phyloP scores from a whole-genome alignment of 192 early-diverging fungal genomes.

The Funneliformis geosporum region DNA sequence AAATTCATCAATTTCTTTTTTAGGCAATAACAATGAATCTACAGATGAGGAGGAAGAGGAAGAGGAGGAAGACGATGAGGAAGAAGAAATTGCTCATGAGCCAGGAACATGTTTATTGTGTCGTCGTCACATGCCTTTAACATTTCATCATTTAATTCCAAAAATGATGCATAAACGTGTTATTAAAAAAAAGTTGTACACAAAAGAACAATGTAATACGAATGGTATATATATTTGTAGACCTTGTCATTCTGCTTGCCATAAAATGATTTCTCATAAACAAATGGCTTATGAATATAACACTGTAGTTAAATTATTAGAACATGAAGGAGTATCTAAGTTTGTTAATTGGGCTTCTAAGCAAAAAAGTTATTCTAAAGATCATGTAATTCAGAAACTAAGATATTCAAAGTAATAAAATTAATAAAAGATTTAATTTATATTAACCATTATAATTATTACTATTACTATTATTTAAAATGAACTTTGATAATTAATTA shows the following conservation, averaged over 20 bases:
- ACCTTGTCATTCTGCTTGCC: slow-evolving; percentile 40
- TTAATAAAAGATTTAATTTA: no score
- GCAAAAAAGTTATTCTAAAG: slow-evolving; percentile 26
- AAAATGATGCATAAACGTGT: slow-evolving; percentile 33
- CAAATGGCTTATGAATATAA: slow-evolving; percentile 36
- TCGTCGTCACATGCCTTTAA: slow-evolving; percentile 37
- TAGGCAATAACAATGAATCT: neutral
- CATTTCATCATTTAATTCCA: slow-evolving; percentile 47
- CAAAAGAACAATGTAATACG: slow-evolving; percentile 33
- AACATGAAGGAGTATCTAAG: slow-evolving; percentile 33
- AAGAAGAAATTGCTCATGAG: slow-evolving; percentile 27
- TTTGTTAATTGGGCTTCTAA: slow-evolving; percentile 37
- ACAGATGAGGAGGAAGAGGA: slow-evolving; percentile 7
- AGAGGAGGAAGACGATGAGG: slow-evolving; percentile 24
- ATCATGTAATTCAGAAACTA: neutral
- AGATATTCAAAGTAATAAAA: slow-evolving; percentile 15
- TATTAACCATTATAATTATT: no score
- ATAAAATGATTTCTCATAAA: slow-evolving; percentile 35
- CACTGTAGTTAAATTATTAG: slow-evolving; percentile 36
- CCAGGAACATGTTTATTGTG: slow-evolving; percentile 39
- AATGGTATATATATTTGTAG: slow-evolving; percentile 40
- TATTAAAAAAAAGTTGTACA: slow-evolving; percentile 19
- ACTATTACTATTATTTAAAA: no score
- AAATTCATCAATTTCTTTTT: neutral
- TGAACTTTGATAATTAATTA: neutral